Base-by-base conservation (phyloP, 495 filamentous ascomycete species). In the Daldinia grandis region DNA sequence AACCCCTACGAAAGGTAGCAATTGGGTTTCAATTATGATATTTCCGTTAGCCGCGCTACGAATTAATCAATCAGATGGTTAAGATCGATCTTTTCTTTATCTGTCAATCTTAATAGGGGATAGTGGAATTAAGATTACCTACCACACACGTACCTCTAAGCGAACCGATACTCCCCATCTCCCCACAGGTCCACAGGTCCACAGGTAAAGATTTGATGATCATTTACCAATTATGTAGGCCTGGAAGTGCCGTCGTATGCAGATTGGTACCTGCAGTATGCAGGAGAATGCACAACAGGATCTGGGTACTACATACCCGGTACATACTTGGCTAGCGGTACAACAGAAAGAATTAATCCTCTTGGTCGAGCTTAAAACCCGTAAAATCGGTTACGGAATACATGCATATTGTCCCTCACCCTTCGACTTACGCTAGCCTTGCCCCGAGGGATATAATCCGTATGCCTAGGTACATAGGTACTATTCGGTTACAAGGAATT, bases 251-350 rank as follows among this genome's bases (percentile, higher is more conserved):
- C 61, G 70, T 54, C 40, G 28, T 37, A 21, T 73, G 65, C 70
- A 73, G 28, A 33, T 58, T 62, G 56, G 70, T 73, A 73, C 70
- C 64, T 73, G 69, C 70, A 73, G 64, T 61, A 64, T 68, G 64
- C 69, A 72, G 69, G 69, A 72, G 69, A 64, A 58, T 35, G 53
- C 25, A 47, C 53, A 59, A 24, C 10, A 71, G 51, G 53, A 55
- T 59, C 42, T 57, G 24, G 42, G 35, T 66, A 40, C 33, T 66
- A 40, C n/a, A n/a, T n/a, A n/a, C n/a, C n/a, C n/a, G n/a, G n/a
- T n/a, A n/a, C n/a, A n/a, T n/a, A n/a, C 57, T 44, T 62, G 31
- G 57, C 28, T 27, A 57, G 62, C 31, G 21, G 42, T 47, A 21
- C 42, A 47, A 47, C 42, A 47, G 7, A 49, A 71, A 54, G 25